Conservation (phyloP, 306 rosid genomes). For the Prunus salicina region DNA sequence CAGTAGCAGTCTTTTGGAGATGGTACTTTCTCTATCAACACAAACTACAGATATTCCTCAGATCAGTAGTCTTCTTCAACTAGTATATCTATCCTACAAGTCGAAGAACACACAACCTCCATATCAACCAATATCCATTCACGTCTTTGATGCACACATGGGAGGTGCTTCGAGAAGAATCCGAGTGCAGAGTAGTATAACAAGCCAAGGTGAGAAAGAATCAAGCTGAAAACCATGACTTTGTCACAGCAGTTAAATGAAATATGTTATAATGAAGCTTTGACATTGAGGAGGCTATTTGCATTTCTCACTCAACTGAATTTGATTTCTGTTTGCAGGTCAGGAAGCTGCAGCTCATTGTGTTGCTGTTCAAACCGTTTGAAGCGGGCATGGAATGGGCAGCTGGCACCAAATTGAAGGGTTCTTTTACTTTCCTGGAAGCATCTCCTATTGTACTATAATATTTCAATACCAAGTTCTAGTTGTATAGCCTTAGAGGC, state of each 20-base stretch:
- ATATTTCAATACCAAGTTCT: neutral
- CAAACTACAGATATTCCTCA: neutral
- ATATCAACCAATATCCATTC: neutral
- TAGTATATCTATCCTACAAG: neutral
- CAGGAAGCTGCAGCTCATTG: constrained; percentile 18
- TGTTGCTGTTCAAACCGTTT: neutral
- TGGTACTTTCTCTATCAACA: constrained; percentile 27
- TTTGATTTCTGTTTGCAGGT: constrained; percentile 35
- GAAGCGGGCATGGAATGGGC: neutral
- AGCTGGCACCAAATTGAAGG: neutral
- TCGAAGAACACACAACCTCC: neutral
- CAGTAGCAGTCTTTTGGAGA: constrained; percentile 7
- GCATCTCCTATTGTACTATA: neutral
- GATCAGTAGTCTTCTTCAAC: too few species aligned
- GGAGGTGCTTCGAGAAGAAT: neutral
- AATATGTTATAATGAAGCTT: constrained; percentile 2
- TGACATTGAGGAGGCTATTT: neutral
- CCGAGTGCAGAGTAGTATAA: neutral
- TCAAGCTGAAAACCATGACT: constrained; percentile 5
- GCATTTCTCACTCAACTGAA: neutral
- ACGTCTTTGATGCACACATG: neutral
- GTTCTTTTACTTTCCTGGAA: neutral
- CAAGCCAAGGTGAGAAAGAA: constrained; percentile 40
- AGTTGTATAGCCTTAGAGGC: neutral
- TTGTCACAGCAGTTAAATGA: neutral